Percentiles rank a stretch among this genome's conserved stretches.
These are phyloP conservation scores for Geranomyces michiganensis DNA, from an alignment of 192 early-diverging fungal species.

Conservation along the genomic window DNA sequence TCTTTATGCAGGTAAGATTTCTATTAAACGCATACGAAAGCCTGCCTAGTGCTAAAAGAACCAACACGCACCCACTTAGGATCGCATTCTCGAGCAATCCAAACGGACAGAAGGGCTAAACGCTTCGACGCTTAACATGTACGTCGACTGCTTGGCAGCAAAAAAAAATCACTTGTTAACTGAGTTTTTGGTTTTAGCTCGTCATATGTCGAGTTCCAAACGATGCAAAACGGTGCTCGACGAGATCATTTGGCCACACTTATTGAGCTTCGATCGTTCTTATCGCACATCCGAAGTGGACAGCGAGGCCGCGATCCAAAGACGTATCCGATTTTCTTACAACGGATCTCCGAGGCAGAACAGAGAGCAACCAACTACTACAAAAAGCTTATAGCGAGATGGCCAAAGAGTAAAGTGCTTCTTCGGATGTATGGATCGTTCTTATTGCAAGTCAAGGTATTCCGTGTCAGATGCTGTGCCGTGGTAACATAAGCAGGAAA, in stretches of 20 bases:
- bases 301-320: slow-evolving; percentile 31
- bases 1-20: slow-evolving; percentile 32
- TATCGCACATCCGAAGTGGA: slow-evolving; percentile 27
- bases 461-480: not conserved
- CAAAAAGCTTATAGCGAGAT: slow-evolving; percentile 33
- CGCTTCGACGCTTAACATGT: slow-evolving; percentile 38
- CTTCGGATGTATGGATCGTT: slow-evolving; percentile 36
- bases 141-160: no score
- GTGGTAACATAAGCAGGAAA: not conserved
- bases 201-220: slow-evolving; percentile 40
- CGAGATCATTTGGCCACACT: slow-evolving; percentile 28
- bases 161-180: not conserved
- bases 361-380: slow-evolving; percentile 33
- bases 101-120: slow-evolving; percentile 34
- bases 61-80: not conserved
- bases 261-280: slow-evolving; percentile 28
- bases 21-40: no score
- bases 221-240: slow-evolving; percentile 36
- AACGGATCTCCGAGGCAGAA: slow-evolving; percentile 36
- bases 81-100: slow-evolving; percentile 28
- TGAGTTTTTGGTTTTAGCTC: slow-evolving; percentile 8
- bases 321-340: slow-evolving; percentile 37
- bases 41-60: not conserved
- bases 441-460: slow-evolving; percentile 37
- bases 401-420: slow-evolving; percentile 37